These are phyloP conservation scores for Erythrophleum fordii DNA, from an alignment of 306 rosid species.

Conservation along the genomic window DNA sequence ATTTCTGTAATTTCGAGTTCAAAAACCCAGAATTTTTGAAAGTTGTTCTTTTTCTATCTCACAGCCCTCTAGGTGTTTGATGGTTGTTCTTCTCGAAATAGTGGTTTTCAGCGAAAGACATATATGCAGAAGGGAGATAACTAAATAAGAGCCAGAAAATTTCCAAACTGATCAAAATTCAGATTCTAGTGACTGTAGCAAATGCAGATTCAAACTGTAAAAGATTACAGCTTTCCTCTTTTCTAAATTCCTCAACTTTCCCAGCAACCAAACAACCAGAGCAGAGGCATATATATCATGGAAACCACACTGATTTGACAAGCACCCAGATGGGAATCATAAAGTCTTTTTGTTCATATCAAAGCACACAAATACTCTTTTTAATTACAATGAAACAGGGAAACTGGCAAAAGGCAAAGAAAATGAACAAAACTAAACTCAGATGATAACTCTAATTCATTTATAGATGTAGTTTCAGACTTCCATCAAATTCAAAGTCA, in stretches of 20 bases:
- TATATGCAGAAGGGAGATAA: background rate
- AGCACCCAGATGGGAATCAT: constrained; percentile 6
- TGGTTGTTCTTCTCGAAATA: constrained; percentile 7
- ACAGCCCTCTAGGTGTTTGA: background rate
- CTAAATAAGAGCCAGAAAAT: background rate
- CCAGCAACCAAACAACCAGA: constrained; percentile 5
- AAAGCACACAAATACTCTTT: constrained; percentile 4
- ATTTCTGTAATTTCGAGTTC: background rate
- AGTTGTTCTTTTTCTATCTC: background rate
- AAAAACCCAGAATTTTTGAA: background rate
- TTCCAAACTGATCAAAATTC: constrained; percentile 15
- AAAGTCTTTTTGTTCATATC: background rate
- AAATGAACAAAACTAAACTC: background rate
- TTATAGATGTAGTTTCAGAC: constrained; percentile 19
- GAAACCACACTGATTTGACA: constrained; percentile 31
- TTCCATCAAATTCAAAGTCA: constrained; percentile 20
- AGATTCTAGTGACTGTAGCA: constrained; percentile 5
- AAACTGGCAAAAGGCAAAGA: constrained; percentile 17
- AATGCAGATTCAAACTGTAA: background rate
- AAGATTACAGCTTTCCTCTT: background rate
- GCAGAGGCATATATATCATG: background rate
- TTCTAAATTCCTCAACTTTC: constrained; percentile 8
- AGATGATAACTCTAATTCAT: constrained; percentile 12
- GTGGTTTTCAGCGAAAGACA: constrained; percentile 26
- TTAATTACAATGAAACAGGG: constrained; percentile 40